A percentile compares a stretch with the other conserved stretches of the same genome.
Evolutionary conservation across 345 rosid species (phyloP).

Genomic region (Acer yangbiense): DNA sequence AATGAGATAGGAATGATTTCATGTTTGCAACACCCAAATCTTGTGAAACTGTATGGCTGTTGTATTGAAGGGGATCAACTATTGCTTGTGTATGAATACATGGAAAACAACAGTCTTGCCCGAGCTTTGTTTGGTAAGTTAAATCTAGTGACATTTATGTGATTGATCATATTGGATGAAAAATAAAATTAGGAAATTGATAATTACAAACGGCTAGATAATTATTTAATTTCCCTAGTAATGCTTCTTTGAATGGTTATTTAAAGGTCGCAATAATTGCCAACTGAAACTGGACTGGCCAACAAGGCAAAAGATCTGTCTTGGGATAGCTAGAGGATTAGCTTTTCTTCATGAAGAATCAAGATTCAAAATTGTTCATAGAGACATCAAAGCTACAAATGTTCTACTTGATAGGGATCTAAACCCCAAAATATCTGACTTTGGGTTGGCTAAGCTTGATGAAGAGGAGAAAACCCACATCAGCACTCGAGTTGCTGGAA

Average conservation of each 20-base stretch:
- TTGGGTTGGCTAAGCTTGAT: conserved; percentile 58
- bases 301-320: conserved; percentile 23
- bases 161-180: neutral
- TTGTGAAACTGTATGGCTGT: conserved; percentile 43
- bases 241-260: conserved; percentile 4
- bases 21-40: conserved; percentile 46
- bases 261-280: neutral
- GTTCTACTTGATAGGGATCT: conserved; percentile 47
- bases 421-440: conserved; percentile 58
- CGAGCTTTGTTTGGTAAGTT: conserved; percentile 37
- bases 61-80: conserved; percentile 43
- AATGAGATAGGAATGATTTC: conserved; percentile 45
- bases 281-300: conserved; percentile 24
- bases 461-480: conserved; percentile 51
- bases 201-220: neutral
- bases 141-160: neutral
- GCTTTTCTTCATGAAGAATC: conserved; percentile 34
- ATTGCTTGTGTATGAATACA: conserved; percentile 41
- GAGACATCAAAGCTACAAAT: conserved; percentile 61
- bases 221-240: neutral
- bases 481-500: conserved; percentile 58
- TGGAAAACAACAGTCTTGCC: conserved; percentile 47
- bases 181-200: neutral
- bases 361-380: conserved; percentile 45
- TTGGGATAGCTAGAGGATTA: conserved; percentile 30